Base-by-base conservation (phyloP, 108 stramenopile genomes). In the Seminavis robusta region DNA sequence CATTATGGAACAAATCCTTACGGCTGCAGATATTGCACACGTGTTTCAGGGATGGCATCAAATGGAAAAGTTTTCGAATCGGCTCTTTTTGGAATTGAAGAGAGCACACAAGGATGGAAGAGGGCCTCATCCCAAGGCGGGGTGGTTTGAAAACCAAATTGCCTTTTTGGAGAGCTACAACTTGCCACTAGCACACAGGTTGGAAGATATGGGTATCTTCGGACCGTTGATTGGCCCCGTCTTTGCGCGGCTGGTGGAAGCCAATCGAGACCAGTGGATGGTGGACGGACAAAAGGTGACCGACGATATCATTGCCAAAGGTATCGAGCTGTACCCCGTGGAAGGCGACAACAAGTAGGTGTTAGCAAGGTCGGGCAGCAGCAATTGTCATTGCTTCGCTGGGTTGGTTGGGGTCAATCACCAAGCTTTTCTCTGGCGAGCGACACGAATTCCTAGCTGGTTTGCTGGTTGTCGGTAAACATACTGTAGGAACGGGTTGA, bases 91-190 rank as follows among this genome's bases (percentile, higher is more conserved):
- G 27, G 79, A 80, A 47, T 63, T 73, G 19, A 74, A 65, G 21
- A 61, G 55, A 47, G 49, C 66, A 2, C 59, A 49, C 33, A 34
- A 44, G 16, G 51, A 33, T 15, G 47, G 53, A n/a, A 60, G 81
- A 13, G 81, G 81, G 9, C 53, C 57, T 0, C 71, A 82, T 65
- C 74, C 74, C 7, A 63, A 46, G 20, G 21, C 45, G 20, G 65
- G 57, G 1, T 78, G 77, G 81, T 72, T 48, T 62, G 61, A 81
- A 10, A 69, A 68, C 43, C 54, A 73, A 61, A 73, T 82, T 34
- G 43, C 61, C 9, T 71, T 82, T 48, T 73, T 82, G 42, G 81
- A 82, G 36, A 66, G 51, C 31, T 82, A 82, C 47, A 59, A 60
- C 13, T 41, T 73, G 55, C 76, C 76, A 4, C 49, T 77, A 43